These are phyloP conservation scores for Candolleomyces efflorescens DNA, from an alignment of 768 basidiomycete species.

Conservation along the genomic window DNA sequence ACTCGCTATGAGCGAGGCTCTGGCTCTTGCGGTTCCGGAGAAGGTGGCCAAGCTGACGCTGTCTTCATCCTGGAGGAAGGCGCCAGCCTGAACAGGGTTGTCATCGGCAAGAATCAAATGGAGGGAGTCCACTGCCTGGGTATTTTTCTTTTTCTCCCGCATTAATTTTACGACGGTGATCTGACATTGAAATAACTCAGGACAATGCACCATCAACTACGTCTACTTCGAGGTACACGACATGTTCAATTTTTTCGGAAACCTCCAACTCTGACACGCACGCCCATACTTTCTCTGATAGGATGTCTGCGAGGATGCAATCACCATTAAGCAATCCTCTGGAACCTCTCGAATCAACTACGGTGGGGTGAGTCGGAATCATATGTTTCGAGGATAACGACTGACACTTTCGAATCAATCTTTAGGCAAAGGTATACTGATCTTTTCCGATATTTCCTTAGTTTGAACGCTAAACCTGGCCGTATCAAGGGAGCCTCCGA, in stretches of 20 bases:
- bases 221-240: conserved; percentile 25
- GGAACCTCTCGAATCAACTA: conserved; percentile 33
- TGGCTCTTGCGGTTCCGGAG: conserved; percentile 30
- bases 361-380: conserved; percentile 27
- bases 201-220: conserved; percentile 27
- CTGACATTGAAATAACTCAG: conserved; percentile 9
- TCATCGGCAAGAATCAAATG: conserved; percentile 37
- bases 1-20: conserved; percentile 36
- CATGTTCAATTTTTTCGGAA: background rate
- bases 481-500: conserved; percentile 25
- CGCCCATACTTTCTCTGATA: background rate
- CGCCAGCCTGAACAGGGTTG: conserved; percentile 34
- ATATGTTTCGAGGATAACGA: background rate
- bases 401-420: background rate
- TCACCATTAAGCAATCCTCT: conserved; percentile 36
- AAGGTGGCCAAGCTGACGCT: conserved; percentile 36
- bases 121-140: conserved; percentile 39
- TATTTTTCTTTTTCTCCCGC: conserved; percentile 4
- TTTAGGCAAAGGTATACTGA: conserved; percentile 23
- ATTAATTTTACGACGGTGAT: too few species aligned
- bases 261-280: too few species aligned
- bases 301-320: conserved; percentile 36
- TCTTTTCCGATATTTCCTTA: background rate
- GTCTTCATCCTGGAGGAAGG: conserved; percentile 38
- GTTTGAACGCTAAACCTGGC: too few species aligned